phyloP scores from a whole-genome alignment of 345 rosid species.

The Moricandia arvensis region DNA sequence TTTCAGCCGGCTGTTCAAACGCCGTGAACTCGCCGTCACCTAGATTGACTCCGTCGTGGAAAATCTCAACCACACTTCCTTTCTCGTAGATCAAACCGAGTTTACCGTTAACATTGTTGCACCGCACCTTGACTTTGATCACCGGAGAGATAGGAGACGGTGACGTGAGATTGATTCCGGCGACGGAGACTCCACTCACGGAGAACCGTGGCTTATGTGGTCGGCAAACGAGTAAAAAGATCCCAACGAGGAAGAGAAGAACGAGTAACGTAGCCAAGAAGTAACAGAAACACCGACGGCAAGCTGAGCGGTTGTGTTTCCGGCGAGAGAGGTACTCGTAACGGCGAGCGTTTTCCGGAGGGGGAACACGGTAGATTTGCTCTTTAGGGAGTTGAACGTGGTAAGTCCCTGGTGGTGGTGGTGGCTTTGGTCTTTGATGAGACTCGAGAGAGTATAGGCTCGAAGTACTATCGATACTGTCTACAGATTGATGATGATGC shows the following conservation, averaged over 20 bases:
- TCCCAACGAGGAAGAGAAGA: constrained; percentile 49
- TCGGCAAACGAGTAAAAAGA: constrained; percentile 56
- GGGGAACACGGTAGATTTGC: constrained; percentile 63
- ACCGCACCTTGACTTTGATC: constrained; percentile 46
- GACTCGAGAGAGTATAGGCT: constrained; percentile 28
- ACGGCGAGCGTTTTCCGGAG: constrained; percentile 52
- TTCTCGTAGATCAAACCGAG: constrained; percentile 54
- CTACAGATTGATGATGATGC: background rate
- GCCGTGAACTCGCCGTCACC: constrained; percentile 51
- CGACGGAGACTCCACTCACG: constrained; percentile 48
- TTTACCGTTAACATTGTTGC: constrained; percentile 54
- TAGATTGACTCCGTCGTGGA: constrained; percentile 39
- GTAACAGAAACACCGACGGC: constrained; percentile 48
- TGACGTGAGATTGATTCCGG: constrained; percentile 54
- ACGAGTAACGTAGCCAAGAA: constrained; percentile 27
- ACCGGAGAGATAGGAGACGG: constrained; percentile 46
- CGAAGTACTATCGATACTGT: background rate
- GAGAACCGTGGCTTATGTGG: constrained; percentile 62
- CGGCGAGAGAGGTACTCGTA: constrained; percentile 51
- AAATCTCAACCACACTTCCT: constrained; percentile 42
- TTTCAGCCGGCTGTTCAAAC: constrained; percentile 54
- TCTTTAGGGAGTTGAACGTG: constrained; percentile 53
- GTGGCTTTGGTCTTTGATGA: constrained; percentile 24
- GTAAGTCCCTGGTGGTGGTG: constrained; percentile 46
- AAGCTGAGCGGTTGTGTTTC: constrained; percentile 34